A percentile compares a stretch with the other conserved stretches of the same genome.
Evolutionary conservation across 2,329 filamentous ascomycete species (phyloP).

Genomic region (Fusarium neocosmosporiellum): DNA sequence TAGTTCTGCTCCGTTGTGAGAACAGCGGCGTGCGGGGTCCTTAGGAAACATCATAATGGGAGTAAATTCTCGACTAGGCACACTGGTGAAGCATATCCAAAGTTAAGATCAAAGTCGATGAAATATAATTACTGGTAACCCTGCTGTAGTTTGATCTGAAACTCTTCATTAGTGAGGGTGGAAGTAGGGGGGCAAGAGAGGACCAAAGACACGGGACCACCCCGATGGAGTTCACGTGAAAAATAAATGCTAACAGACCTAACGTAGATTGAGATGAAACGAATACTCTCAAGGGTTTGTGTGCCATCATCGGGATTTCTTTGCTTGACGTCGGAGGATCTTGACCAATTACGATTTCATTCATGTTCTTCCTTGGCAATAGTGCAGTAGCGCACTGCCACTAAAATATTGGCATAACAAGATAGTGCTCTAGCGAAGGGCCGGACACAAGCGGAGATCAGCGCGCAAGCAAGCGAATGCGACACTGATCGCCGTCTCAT

Average conservation of each 20-base stretch:
- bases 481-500: not conserved
- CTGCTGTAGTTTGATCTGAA: too few relatives aligned
- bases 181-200: too few relatives aligned
- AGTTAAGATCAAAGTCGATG: too few relatives aligned
- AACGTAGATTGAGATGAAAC: not conserved
- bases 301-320: not conserved
- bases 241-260: not conserved
- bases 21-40: too few relatives aligned
- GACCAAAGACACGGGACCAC: too few relatives aligned
- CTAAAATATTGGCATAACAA: not conserved
- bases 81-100: too few relatives aligned
- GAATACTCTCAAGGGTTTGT: not conserved
- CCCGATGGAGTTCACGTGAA: not conserved
- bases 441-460: not conserved
- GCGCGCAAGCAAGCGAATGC: not conserved
- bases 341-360: not conserved
- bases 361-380: not conserved
- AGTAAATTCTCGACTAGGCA: too few relatives aligned
- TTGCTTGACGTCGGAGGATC: not conserved
- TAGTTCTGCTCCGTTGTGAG: too few relatives aligned
- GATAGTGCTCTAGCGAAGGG: not conserved
- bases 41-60: too few relatives aligned
- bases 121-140: too few relatives aligned
- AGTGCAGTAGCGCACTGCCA: not conserved
- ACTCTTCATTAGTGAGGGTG: too few relatives aligned